A percentile compares a stretch with the other conserved stretches of the same genome.
These are phyloP conservation scores for Serendipita vermifera DNA, from an alignment of 768 basidiomycete genomes.

Conservation along the genomic window DNA sequence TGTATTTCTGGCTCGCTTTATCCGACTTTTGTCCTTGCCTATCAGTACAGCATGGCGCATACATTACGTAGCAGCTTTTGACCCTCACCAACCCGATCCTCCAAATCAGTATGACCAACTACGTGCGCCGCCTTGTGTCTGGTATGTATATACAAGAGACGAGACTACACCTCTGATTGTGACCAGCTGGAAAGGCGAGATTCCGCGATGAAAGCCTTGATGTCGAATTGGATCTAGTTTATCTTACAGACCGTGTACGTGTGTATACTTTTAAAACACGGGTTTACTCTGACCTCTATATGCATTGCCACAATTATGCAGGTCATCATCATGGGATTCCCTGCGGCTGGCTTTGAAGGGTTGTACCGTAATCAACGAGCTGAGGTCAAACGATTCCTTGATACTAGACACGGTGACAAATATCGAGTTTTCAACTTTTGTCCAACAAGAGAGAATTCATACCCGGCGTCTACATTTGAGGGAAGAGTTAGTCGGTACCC, in stretches of 20 bases:
- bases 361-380: conserved; percentile 67
- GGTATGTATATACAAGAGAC: conserved; percentile 28
- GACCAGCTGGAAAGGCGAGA: conserved; percentile 42
- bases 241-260: conserved; percentile 16
- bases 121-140: conserved; percentile 63
- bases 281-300: not conserved
- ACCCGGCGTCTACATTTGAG: conserved; percentile 53
- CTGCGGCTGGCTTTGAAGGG: conserved; percentile 63
- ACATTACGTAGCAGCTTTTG: too few species aligned
- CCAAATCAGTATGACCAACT: conserved; percentile 39
- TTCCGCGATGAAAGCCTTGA: conserved; percentile 54
- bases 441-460: conserved; percentile 67
- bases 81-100: not conserved
- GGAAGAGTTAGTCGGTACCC: conserved; percentile 73
- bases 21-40: too few species aligned
- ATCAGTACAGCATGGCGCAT: too few species aligned
- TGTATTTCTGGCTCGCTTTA: too few species aligned
- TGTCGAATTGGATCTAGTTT: conserved; percentile 43
- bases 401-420: conserved; percentile 56
- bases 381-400: conserved; percentile 64
- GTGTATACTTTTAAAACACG: conserved; percentile 12
- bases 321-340: conserved; percentile 46
- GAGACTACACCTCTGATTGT: not conserved
- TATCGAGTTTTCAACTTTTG: conserved; percentile 89
- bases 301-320: not conserved